Conservation (phyloP, 768 basidiomycete species). For the Coprinellus micaceus region DNA sequence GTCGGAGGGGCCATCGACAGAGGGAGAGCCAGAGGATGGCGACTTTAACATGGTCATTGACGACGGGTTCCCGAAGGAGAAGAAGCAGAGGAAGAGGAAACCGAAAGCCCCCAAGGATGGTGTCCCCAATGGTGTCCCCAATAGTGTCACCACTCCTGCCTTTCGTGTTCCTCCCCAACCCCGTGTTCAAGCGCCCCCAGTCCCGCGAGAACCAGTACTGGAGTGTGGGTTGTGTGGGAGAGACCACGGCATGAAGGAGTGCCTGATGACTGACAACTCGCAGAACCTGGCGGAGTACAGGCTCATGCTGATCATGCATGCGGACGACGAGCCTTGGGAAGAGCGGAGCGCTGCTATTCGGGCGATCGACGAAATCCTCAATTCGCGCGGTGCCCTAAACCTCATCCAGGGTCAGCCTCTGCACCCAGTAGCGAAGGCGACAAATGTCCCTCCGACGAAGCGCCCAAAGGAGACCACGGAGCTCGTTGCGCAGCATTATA, state of each 20-base stretch:
- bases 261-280: conserved; percentile 62
- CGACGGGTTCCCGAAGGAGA: conserved; percentile 10
- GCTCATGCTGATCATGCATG: conserved; percentile 57
- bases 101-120: conserved; percentile 8
- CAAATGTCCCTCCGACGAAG: conserved; percentile 24
- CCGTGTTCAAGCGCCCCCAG: neutral
- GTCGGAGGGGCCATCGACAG: neutral
- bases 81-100: conserved; percentile 15
- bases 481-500: conserved; percentile 8
- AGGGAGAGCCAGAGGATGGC: neutral
- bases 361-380: conserved; percentile 65
- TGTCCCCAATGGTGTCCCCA: conserved; percentile 16
- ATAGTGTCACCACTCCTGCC: no score
- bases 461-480: conserved; percentile 29
- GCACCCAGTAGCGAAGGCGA: conserved; percentile 35
- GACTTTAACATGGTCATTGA: conserved; percentile 13
- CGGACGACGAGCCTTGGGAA: conserved; percentile 65
- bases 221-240: conserved; percentile 63
- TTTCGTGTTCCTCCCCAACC: no score
- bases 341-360: conserved; percentile 62
- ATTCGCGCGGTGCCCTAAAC: conserved; percentile 49
- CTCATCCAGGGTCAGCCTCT: conserved; percentile 65
- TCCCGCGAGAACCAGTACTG: neutral
- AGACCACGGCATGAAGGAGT: conserved; percentile 48
- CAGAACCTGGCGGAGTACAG: conserved; percentile 69